Evolutionary conservation across 441 rosid genomes (phyloP).

Genomic region (Capsella rubella): DNA sequence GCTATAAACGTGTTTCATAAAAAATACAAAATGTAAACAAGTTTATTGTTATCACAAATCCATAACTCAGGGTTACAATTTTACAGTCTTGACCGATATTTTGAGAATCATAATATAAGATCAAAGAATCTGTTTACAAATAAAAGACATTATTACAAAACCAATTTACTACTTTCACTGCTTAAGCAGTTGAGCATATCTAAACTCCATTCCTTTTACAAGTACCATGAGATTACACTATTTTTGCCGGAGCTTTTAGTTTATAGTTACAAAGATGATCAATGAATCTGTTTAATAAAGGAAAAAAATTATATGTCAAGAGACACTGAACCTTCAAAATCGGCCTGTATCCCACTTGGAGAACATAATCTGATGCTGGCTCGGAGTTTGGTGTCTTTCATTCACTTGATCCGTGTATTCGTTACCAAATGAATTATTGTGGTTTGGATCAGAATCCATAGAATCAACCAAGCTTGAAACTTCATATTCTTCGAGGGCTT

Average conservation of each 20-base stretch:
- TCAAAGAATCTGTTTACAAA: too few species aligned
- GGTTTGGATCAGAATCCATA: conserved; percentile 29
- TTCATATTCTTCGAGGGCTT: conserved; percentile 39
- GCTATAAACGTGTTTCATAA: not conserved
- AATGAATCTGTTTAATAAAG: conserved; percentile 25
- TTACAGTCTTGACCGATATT: conserved; percentile 25
- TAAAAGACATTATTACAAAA: not conserved
- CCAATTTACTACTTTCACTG: not conserved
- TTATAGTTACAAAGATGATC: conserved; percentile 29
- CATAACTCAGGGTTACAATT: conserved; percentile 35
- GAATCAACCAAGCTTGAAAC: conserved; percentile 24
- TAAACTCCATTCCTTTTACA: conserved; percentile 25
- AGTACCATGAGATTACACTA: conserved; percentile 7
- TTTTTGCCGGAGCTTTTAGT: not conserved
- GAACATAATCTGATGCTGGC: not conserved
- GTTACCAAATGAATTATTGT: conserved; percentile 29
- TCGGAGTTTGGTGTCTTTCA: conserved; percentile 25
- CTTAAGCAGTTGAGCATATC: not conserved
- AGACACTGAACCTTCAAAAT: conserved; percentile 40
- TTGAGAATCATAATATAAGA: conserved; percentile 22
- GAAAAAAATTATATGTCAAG: not conserved
- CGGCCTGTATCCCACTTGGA: conserved; percentile 48
- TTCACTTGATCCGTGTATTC: conserved; percentile 18
- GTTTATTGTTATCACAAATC: not conserved
- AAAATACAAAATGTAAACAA: conserved; percentile 11